Evolutionary conservation across 768 basidiomycete genomes (phyloP).

Genomic region (Leccinum disarticulatum): DNA sequence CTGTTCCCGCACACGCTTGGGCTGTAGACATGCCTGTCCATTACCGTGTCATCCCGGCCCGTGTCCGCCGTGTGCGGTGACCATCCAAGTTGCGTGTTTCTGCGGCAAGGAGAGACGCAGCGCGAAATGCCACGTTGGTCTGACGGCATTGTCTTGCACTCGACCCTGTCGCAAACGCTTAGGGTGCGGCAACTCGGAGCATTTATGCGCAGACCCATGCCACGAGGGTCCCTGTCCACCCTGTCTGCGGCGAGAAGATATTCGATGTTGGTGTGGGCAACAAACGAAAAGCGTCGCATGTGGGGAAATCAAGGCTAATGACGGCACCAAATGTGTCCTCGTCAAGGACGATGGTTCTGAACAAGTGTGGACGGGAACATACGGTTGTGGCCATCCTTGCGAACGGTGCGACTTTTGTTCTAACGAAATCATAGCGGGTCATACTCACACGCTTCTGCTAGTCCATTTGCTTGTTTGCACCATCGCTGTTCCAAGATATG

Average conservation of each 20-base stretch:
- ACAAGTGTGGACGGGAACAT: conserved; percentile 64
- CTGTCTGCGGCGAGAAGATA: conserved; percentile 56
- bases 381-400: conserved; percentile 61
- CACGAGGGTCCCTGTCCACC: conserved; percentile 74
- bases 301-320: conserved; percentile 54
- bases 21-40: conserved; percentile 82
- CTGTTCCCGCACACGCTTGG: conserved; percentile 57
- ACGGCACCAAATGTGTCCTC: conserved; percentile 32
- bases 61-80: conserved; percentile 90
- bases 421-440: not conserved
- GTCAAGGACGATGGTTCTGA: conserved; percentile 35
- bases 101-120: conserved; percentile 57
- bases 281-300: conserved; percentile 60
- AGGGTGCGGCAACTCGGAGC: conserved; percentile 63
- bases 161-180: conserved; percentile 44
- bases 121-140: conserved; percentile 50
- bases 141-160: conserved; percentile 35
- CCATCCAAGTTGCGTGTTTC: conserved; percentile 73
- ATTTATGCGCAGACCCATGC: conserved; percentile 66
- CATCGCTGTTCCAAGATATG: conserved; percentile 77
- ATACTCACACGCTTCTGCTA: conserved; percentile 23
- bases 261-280: conserved; percentile 81
- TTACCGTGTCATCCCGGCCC: conserved; percentile 92
- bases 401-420: conserved; percentile 41
- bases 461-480: conserved; percentile 70